These are phyloP conservation scores for Penicillium decumbens DNA, from an alignment of 2,329 filamentous ascomycete species.

Conservation along the genomic window DNA sequence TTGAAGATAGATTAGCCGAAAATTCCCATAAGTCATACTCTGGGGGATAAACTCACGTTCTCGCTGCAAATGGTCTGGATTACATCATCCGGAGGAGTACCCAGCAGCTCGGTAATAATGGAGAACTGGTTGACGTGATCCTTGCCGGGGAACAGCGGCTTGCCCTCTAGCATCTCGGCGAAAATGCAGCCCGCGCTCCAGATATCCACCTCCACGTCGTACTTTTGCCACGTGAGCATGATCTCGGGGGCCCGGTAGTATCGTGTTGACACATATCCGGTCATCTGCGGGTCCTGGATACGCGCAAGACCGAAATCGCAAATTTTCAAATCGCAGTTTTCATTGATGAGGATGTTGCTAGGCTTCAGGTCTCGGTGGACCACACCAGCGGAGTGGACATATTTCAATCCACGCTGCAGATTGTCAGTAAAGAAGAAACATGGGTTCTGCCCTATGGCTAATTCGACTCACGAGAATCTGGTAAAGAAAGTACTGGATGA, in stretches of 20 bases:
- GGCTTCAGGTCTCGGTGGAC: constrained; percentile 97
- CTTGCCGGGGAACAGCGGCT: constrained; percentile 96
- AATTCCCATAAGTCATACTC: not conserved
- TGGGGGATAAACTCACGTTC: constrained; percentile 60
- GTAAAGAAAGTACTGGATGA: constrained; percentile 99
- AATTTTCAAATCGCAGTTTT: constrained; percentile 99
- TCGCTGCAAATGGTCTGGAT: constrained; percentile 98
- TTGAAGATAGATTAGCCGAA: constrained; percentile 25
- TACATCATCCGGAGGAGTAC: constrained; percentile 95
- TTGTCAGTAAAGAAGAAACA: constrained; percentile 16
- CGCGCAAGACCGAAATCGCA: constrained; percentile 97
- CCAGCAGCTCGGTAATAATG: constrained; percentile 96
- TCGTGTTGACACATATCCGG: constrained; percentile 94
- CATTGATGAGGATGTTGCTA: constrained; percentile 98
- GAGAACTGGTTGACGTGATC: constrained; percentile 99
- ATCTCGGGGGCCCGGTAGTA: constrained; percentile 99
- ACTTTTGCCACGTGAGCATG: constrained; percentile 99
- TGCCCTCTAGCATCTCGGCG: constrained; percentile 97
- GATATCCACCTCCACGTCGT: constrained; percentile 97
- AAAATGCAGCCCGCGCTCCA: constrained; percentile 99
- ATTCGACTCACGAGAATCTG: constrained; percentile 77
- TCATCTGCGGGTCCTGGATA: constrained; percentile 99
- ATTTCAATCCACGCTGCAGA: constrained; percentile 85
- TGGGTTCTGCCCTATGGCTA: not conserved
- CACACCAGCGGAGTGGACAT: constrained; percentile 96